A percentile compares a stretch with the other conserved stretches of the same genome.
phyloP scores from a whole-genome alignment of 495 filamentous ascomycete genomes.

The Acidomyces sp. region DNA sequence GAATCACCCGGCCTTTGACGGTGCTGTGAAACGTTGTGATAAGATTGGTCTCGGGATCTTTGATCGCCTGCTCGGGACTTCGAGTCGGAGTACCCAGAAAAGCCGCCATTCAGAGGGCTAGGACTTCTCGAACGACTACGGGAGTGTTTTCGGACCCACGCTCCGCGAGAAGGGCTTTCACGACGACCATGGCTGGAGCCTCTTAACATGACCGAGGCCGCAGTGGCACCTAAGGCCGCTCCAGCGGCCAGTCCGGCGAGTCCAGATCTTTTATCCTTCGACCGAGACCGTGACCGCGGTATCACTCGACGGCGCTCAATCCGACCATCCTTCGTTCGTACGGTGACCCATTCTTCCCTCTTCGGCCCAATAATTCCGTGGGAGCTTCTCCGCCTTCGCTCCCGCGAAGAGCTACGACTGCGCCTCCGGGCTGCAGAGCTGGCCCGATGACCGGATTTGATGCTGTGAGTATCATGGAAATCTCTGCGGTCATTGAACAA shows the following conservation, averaged over 20 bases:
- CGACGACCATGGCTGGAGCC: conserved; percentile 1
- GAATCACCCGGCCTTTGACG: not conserved
- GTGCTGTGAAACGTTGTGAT: not conserved
- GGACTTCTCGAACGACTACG: conserved; percentile 11
- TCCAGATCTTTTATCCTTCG: conserved; percentile 29
- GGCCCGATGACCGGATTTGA: conserved; percentile 38
- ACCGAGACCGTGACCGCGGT: conserved; percentile 33
- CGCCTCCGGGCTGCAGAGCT: conserved; percentile 27
- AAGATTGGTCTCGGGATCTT: too few relatives aligned
- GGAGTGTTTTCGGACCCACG: conserved; percentile 7
- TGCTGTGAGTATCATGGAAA: conserved; percentile 47
- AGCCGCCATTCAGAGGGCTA: conserved; percentile 3
- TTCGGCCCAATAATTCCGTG: conserved; percentile 5
- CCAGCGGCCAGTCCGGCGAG: conserved; percentile 34
- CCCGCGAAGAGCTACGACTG: conserved; percentile 16
- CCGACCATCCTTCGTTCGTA: conserved; percentile 14
- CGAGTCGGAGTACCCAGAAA: conserved; percentile 3
- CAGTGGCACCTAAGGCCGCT: conserved; percentile 31
- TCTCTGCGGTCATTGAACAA: conserved; percentile 25
- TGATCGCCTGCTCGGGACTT: too few relatives aligned
- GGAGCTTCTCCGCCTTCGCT: conserved; percentile 3
- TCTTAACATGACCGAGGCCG: conserved; percentile 13
- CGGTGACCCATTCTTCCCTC: conserved; percentile 7
- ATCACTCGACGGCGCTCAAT: conserved; percentile 7
- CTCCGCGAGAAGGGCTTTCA: conserved; percentile 2